These are phyloP conservation scores for Alternaria arbusti DNA, from an alignment of 2,329 filamentous ascomycete species.

Conservation along the genomic window DNA sequence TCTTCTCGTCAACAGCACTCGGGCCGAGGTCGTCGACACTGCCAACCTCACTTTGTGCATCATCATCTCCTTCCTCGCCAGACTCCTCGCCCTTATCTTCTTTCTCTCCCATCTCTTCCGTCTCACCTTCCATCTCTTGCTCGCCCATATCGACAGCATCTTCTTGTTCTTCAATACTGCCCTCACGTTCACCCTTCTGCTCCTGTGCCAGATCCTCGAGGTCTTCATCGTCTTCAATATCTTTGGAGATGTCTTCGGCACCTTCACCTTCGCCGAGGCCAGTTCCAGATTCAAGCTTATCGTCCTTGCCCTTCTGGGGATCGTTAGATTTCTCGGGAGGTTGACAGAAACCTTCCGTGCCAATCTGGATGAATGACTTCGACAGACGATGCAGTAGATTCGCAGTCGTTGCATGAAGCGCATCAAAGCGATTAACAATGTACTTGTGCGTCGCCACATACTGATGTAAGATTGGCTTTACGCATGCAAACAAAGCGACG, in stretches of 20 bases:
- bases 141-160: constrained; percentile 92
- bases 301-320: constrained; percentile 70
- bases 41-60: constrained; percentile 86
- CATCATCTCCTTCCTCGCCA: constrained; percentile 58
- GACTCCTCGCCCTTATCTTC: constrained; percentile 66
- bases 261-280: constrained; percentile 95
- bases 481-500: constrained; percentile 64
- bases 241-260: constrained; percentile 96
- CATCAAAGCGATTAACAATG: constrained; percentile 64
- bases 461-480: constrained; percentile 75
- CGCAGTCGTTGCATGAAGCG: constrained; percentile 72
- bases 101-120: constrained; percentile 63
- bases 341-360: constrained; percentile 87
- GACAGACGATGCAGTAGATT: constrained; percentile 78
- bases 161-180: constrained; percentile 77
- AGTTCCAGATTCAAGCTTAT: constrained; percentile 87
- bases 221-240: constrained; percentile 92
- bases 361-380: constrained; percentile 78
- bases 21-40: constrained; percentile 91
- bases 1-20: constrained; percentile 93
- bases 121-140: constrained; percentile 87
- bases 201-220: constrained; percentile 90
- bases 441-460: constrained; percentile 69
- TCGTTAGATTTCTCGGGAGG: constrained; percentile 77
- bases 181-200: constrained; percentile 65